Percentiles rank a stretch among this genome's conserved stretches.
Evolutionary conservation across 2,329 filamentous ascomycete genomes (phyloP).

Genomic region (Lachnellula cervina): DNA sequence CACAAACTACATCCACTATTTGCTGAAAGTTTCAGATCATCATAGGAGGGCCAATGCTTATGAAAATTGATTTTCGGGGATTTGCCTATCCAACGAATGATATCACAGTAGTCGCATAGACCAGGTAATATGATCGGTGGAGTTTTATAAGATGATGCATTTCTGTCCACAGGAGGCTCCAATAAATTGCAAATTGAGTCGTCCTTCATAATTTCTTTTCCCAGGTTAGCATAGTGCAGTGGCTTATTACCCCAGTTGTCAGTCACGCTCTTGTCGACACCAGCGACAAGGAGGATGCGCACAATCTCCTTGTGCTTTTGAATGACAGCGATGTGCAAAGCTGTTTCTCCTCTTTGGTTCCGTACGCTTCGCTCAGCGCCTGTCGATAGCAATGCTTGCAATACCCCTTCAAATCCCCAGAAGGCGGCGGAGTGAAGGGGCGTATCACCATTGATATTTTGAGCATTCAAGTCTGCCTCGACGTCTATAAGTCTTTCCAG

Average conservation of each 20-base stretch:
- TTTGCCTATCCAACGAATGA: background rate
- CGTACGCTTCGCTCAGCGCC: background rate
- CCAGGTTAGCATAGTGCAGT: background rate
- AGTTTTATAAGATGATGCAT: background rate
- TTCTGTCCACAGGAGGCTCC: background rate
- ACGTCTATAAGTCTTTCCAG: background rate
- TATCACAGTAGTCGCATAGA: background rate
- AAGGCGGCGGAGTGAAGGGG: background rate
- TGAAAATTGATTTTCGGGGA: background rate
- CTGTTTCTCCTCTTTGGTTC: background rate
- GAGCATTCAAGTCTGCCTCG: background rate
- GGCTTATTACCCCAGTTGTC: background rate
- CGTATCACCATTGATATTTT: background rate
- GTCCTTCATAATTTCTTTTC: background rate
- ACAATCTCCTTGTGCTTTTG: background rate
- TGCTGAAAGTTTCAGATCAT: background rate
- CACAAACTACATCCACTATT: background rate
- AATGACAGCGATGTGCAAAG: background rate
- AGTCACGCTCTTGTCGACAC: background rate
- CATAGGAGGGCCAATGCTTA: background rate
- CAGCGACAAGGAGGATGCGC: background rate
- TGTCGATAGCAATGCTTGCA: background rate
- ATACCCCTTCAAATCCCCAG: background rate
- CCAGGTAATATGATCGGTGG: background rate
- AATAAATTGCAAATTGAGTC: background rate